Conservation (phyloP, 768 basidiomycete species). For the Kwoniella europaea region DNA sequence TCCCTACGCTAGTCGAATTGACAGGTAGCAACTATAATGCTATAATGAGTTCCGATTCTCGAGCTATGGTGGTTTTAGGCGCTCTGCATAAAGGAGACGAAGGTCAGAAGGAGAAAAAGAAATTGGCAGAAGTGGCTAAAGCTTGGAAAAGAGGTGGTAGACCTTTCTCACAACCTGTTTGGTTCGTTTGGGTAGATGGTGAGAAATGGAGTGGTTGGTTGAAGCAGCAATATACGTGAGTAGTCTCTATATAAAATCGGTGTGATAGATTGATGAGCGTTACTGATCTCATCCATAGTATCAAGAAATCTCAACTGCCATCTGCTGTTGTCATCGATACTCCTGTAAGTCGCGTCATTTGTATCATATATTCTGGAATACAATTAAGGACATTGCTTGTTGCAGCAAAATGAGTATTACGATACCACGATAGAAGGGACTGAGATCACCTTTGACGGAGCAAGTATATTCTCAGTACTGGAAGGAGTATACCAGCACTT, state of each 20-base stretch:
- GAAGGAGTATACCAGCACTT: constrained; percentile 66
- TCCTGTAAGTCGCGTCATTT: constrained; percentile 63
- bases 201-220: constrained; percentile 85
- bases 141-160: constrained; percentile 66
- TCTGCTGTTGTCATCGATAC: constrained; percentile 80
- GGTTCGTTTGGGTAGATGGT: constrained; percentile 89
- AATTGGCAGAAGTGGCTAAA: constrained; percentile 64
- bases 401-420: constrained; percentile 66
- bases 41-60: constrained; percentile 79
- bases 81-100: constrained; percentile 53
- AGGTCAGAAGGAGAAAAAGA: constrained; percentile 61
- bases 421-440: constrained; percentile 68
- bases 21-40: constrained; percentile 77
- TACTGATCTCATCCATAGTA: constrained; percentile 54
- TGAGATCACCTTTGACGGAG: constrained; percentile 65
- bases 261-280: constrained; percentile 6
- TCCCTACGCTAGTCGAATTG: constrained; percentile 76
- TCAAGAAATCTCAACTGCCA: constrained; percentile 54
- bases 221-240: constrained; percentile 81
- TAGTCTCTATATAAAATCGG: background rate
- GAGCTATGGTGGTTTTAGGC: constrained; percentile 77
- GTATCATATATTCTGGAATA: background rate
- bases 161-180: constrained; percentile 61
- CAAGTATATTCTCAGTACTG: constrained; percentile 71
- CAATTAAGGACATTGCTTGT: background rate